Base-by-base conservation (phyloP, 2,329 filamentous ascomycete genomes). In the Fonsecaea pedrosoi region DNA sequence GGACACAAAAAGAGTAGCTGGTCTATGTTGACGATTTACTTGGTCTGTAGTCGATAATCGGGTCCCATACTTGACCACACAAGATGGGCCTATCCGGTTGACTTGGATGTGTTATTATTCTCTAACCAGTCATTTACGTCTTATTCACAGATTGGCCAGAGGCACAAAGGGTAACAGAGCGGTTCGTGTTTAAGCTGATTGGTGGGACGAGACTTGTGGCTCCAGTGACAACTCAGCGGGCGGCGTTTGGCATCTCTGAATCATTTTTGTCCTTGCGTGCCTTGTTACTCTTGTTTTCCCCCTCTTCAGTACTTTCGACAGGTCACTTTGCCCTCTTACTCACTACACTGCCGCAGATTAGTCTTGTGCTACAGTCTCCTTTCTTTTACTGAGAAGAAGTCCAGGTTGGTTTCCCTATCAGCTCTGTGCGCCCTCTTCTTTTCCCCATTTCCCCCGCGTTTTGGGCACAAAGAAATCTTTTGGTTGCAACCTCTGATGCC, bases 391-490 rank as follows among this genome's bases (percentile, higher is more conserved):
- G 45, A 30, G 9, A 30, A 50, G 7, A 25, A 2, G 45, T 21
- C n/a, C 25, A 50, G 21, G 45, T 50, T 50, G 13, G 13, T 15
- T 42, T 7, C 40, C 13, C 30, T 32, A 15, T 42, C 40, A 18
- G 15, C 15, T 42, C 15, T n/a, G 12, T 7, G 13, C 9, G 18
- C 45, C 45, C 21, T 50, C 25, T 25, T 25, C 25, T 50, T 50
- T 50, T 4, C 54, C 58, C 35, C 50, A 13, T 9, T 8, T 21
- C 8, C 8, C 32, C 15, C 13, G 21, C 38, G 59, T 48, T 32
- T 61, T 61, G 59, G 48, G 59, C 59, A 61, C 59, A 54, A 61
- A 54, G 59, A 61, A 60, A 61, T 21, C 30, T 50, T 60, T 60
- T 35, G 40, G 21, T 54, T 61, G 59, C 48, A 61, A 42, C 59